Evolutionary conservation across 2,329 filamentous ascomycete species (phyloP).

Genomic region (Colletotrichum sp.): DNA sequence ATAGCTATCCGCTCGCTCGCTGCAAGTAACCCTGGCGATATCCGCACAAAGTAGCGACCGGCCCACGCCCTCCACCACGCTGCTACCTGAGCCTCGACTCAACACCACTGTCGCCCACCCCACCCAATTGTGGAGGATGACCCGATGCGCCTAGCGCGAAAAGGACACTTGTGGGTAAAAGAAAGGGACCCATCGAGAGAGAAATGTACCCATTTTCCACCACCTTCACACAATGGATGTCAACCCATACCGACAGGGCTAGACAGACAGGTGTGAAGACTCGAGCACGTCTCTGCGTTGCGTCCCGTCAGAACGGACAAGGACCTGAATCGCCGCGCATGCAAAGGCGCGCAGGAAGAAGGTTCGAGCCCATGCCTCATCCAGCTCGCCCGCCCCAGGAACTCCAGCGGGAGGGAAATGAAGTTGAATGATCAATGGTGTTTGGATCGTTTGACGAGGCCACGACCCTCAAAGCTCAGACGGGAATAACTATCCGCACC

Average conservation of each 20-base stretch:
- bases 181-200: not conserved
- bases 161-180: not conserved
- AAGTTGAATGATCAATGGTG: not conserved
- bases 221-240: not conserved
- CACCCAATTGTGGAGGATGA: not conserved
- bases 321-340: conserved; percentile 12
- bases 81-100: not conserved
- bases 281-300: not conserved
- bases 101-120: not conserved
- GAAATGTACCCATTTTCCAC: not conserved
- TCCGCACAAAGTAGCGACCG: not conserved
- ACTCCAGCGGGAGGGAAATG: not conserved
- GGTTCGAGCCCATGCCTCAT: conserved; percentile 7
- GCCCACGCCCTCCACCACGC: not conserved
- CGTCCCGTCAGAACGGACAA: not conserved
- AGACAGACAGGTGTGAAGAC: not conserved
- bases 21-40: not conserved
- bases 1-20: not conserved
- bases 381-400: not conserved
- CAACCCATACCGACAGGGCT: not conserved
- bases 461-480: not conserved
- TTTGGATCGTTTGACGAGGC: not conserved
- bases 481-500: not conserved
- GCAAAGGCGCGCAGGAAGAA: not conserved
- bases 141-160: conserved; percentile 1